These are phyloP conservation scores for Aegle marmelos DNA, from an alignment of 345 rosid genomes.

Conservation along the genomic window DNA sequence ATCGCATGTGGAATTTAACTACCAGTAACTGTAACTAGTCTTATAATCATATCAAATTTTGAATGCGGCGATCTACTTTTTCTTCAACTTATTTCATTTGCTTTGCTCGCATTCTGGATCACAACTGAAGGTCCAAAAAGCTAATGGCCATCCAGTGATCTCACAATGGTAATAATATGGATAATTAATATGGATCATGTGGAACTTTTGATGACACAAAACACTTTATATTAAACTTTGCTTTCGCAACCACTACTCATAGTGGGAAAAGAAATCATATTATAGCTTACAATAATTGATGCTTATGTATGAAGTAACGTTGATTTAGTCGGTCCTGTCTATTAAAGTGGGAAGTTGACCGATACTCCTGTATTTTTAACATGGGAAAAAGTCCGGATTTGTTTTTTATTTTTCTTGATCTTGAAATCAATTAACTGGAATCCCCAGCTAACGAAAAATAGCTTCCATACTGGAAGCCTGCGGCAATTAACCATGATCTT, in stretches of 20 bases:
- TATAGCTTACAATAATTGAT: slow-evolving; percentile 13
- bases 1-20: no score
- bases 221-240: background rate
- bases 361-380: background rate
- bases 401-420: background rate
- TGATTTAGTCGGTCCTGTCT: background rate
- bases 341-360: slow-evolving; percentile 14
- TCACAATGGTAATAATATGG: background rate
- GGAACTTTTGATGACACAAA: background rate
- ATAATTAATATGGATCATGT: background rate
- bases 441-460: background rate
- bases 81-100: background rate
- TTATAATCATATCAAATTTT: no score
- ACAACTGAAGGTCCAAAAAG: background rate
- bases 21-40: no score
- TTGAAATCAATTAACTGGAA: background rate
- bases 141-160: background rate
- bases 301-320: slow-evolving; percentile 4
- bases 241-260: slow-evolving; percentile 13
- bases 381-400: background rate
- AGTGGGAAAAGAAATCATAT: slow-evolving; percentile 7
- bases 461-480: background rate
- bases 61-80: background rate
- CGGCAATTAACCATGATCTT: background rate
- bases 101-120: background rate